These are phyloP conservation scores for Colletotrichum siamense DNA, from an alignment of 2,329 filamentous ascomycete species.

Conservation along the genomic window DNA sequence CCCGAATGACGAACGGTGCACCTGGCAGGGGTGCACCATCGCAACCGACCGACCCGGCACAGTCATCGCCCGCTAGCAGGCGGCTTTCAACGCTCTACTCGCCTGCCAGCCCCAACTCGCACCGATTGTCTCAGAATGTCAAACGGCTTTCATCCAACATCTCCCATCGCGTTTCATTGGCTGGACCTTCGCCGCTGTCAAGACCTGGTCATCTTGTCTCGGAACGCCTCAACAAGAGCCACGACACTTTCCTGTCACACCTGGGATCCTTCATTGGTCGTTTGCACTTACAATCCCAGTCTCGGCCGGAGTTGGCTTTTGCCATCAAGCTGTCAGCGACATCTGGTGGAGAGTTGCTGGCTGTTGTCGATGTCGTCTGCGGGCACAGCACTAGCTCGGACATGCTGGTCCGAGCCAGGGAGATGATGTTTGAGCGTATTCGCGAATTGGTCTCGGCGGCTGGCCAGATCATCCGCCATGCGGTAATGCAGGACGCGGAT, in stretches of 20 bases:
- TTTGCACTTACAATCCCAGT: constrained; percentile 90
- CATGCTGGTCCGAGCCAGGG: constrained; percentile 71
- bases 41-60: constrained; percentile 41
- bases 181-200: constrained; percentile 67
- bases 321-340: constrained; percentile 85
- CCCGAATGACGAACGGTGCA: constrained; percentile 39
- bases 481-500: constrained; percentile 74
- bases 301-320: constrained; percentile 79
- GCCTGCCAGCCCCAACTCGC: constrained; percentile 30
- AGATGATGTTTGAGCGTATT: constrained; percentile 80
- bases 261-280: constrained; percentile 92
- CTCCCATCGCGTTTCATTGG: constrained; percentile 79
- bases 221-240: constrained; percentile 77
- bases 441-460: constrained; percentile 82
- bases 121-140: constrained; percentile 42
- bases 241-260: constrained; percentile 89
- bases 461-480: constrained; percentile 75
- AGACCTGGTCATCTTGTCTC: constrained; percentile 80
- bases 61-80: constrained; percentile 42
- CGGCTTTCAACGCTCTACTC: constrained; percentile 53
- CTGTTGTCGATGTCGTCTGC: constrained; percentile 82
- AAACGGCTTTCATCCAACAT: constrained; percentile 59
- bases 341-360: constrained; percentile 80
- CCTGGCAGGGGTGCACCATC: constrained; percentile 38
- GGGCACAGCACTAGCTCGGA: constrained; percentile 75